phyloP scores from a whole-genome alignment of 2,329 filamentous ascomycete species.

The Arthrobotrys iridis region DNA sequence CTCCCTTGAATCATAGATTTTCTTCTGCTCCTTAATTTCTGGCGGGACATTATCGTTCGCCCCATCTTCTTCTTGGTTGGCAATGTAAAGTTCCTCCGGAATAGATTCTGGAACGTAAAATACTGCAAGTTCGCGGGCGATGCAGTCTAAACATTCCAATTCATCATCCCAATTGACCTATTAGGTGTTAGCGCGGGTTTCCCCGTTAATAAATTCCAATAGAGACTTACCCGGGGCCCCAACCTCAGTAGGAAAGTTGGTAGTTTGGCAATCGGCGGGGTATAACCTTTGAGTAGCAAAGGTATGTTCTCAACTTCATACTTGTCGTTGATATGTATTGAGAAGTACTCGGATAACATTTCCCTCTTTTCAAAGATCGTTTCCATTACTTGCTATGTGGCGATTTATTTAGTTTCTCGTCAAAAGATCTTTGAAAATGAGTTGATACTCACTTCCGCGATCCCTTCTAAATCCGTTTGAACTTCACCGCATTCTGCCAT shows the following conservation, averaged over 20 bases:
- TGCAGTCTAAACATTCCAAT: conserved; percentile 82
- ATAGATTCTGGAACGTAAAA: conserved; percentile 92
- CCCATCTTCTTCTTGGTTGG: no score
- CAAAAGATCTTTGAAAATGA: background rate
- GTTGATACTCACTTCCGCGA: conserved; percentile 62
- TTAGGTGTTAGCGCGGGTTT: conserved; percentile 9
- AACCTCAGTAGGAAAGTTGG: conserved; percentile 87
- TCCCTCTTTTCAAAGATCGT: conserved; percentile 32
- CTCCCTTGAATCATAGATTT: conserved; percentile 66
- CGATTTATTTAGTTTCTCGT: background rate
- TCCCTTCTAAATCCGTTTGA: conserved; percentile 71
- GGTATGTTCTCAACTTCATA: conserved; percentile 83
- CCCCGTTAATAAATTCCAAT: background rate
- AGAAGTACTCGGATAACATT: conserved; percentile 94
- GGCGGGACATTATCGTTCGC: conserved; percentile 62
- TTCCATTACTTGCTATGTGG: conserved; percentile 33
- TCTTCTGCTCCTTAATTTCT: conserved; percentile 63
- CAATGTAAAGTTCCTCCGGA: conserved; percentile 63
- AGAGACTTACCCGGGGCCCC: conserved; percentile 69
- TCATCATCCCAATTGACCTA: conserved; percentile 86
- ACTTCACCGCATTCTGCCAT: conserved; percentile 60
- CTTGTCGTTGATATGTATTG: conserved; percentile 78
- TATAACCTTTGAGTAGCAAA: conserved; percentile 87
- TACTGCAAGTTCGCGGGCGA: conserved; percentile 84
- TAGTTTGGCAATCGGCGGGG: conserved; percentile 83